Conservation (phyloP, 192 early-diverging fungal species). For the Coemansia sp. region DNA sequence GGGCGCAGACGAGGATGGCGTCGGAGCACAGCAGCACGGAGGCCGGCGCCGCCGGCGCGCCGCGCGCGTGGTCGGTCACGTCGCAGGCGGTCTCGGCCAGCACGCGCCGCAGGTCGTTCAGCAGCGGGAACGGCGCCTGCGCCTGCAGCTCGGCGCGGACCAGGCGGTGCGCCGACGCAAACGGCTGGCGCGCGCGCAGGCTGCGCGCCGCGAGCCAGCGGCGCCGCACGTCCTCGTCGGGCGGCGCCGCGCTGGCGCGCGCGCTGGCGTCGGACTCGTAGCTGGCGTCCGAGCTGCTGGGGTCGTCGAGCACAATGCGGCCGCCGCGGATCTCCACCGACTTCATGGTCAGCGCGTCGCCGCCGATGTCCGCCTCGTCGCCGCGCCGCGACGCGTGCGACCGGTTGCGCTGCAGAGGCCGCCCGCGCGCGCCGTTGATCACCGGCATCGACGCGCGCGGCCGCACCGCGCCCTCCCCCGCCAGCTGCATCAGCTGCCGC, state of each 20-base stretch:
- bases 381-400: slow-evolving; percentile 22
- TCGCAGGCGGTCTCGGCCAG: slow-evolving; percentile 14
- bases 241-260: neutral
- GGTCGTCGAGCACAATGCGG: slow-evolving; percentile 43
- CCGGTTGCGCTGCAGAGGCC: slow-evolving; percentile 30
- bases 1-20: slow-evolving; percentile 23
- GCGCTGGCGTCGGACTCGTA: slow-evolving; percentile 2
- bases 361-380: slow-evolving; percentile 40
- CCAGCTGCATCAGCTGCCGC: slow-evolving; percentile 23
- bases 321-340: slow-evolving; percentile 49
- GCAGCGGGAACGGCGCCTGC: slow-evolving; percentile 21
- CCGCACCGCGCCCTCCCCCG: slow-evolving; percentile 18
- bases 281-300: slow-evolving; percentile 32
- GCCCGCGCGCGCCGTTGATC: slow-evolving; percentile 17
- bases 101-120: slow-evolving; percentile 40
- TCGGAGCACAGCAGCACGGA: slow-evolving; percentile 38
- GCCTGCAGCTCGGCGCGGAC: slow-evolving; percentile 33
- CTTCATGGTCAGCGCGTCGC: slow-evolving; percentile 49
- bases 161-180: slow-evolving; percentile 34
- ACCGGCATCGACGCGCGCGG: slow-evolving; percentile 48
- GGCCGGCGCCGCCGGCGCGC: neutral
- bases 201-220: slow-evolving; percentile 44
- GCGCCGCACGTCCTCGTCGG: slow-evolving; percentile 33
- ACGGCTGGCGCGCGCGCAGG: slow-evolving; percentile 33
- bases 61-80: neutral